Base-by-base conservation (phyloP, 371 early-diverging fungal genomes). In the Coemansia sp. region DNA sequence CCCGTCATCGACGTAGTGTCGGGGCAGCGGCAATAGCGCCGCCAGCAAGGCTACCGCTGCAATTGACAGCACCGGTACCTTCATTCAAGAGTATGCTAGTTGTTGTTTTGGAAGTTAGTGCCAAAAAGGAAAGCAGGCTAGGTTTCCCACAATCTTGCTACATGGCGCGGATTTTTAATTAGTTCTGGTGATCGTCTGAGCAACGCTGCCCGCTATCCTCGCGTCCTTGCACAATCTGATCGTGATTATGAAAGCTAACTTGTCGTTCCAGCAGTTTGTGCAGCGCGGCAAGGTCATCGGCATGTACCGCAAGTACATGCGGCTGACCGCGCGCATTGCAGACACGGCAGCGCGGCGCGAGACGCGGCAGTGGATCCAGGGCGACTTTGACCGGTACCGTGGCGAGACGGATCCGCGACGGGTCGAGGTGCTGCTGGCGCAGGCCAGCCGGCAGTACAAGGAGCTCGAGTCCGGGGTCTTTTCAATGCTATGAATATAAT, bases 301-400 rank as follows among this genome's bases (percentile, higher is more conserved):
- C 35, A 69, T 68, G 70, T 75, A 75, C 36, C 75, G 75, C 60
- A 59, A 66, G 57, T 75, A 56, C 48, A 75, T 75, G 75, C 75
- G 75, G 16, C 42, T 75, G 41, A 65, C 69, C 9, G 59, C 65
- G 47, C 75, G 63, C 40, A 62, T 69, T 7, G 51, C 69, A 2
- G 75, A 75, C 26, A 66, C 56, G 34, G 7, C 41, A 10, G 43
- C 61, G 10, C 43, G 66, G 12, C 34, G 33, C 16, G 75, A 75
- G 43, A 69, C 66, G 53, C 59, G 75, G 20, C 50, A 65, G 36
- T 75, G 75, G 75, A 62, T 75, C 14, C 59, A 70, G 11, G 47
- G 49, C 4, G 75, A 69, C 39, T 75, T 75, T 66, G 70, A 75
- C 42, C 52, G 70, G 11, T 66, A 75, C 57, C 45, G 43, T 10